Evolutionary conservation across 768 basidiomycete genomes (phyloP), one percentile per base, ranked within the genome.

Genomic region (Tremella mesenterica): DNA sequence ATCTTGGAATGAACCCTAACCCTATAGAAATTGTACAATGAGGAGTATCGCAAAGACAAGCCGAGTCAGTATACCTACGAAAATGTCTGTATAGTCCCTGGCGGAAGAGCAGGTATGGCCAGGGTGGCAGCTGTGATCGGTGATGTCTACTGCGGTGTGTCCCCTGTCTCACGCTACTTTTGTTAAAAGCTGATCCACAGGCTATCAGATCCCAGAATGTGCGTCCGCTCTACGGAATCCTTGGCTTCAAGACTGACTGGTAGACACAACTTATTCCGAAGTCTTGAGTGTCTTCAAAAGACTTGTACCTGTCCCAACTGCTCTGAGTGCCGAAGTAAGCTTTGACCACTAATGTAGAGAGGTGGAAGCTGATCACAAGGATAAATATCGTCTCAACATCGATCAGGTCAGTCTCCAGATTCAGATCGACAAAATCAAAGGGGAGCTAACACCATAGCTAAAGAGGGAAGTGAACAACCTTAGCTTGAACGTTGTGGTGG

Each of bases 271-370:
- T 31, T 65, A 61, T 47, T 59, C 57, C 8, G 61, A 67, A 36
- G 54, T 64, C 16, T 48, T 65, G 18, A 61, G 64, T 2, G 86
- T 86, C 0, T 93, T 93, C 77, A 88, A 82, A 70, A 80, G 90
- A 44, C 81, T 93, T 29, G 84, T 93, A 21, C 90, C 89, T 4
- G 86, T 93, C 28, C 89, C 90, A 3, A 91, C 89, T 51, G 83
- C 84, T 30, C 45, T 64, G 20, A 49, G 56, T 54, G 73, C 65
- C 38, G 65, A 59, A 55, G 63, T 31, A 50, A 58, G 36, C 36
- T 61, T 1, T 45, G 47, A 12, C 27, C 10, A 34, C 38, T 21
- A 28, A 23, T 44, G 26, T 63, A 60, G 66, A 59, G 7, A 50
- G 52, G 44, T 51, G 46, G 34, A 8, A 74, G 31, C 7, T 34